These are phyloP conservation scores for Abrus pulchellus DNA, from an alignment of 306 rosid genomes.

Conservation along the genomic window DNA sequence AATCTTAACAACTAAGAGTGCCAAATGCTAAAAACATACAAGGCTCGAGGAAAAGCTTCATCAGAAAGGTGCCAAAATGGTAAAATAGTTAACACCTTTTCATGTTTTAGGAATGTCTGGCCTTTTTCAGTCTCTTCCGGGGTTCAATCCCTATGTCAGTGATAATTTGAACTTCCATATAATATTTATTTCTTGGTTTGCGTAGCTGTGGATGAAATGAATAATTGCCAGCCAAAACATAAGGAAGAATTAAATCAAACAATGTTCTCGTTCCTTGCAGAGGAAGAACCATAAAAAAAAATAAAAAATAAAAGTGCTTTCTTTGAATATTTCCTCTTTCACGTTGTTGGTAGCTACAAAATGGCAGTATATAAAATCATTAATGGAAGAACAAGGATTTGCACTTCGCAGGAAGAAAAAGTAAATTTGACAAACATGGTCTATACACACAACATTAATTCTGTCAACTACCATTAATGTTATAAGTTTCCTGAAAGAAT, in stretches of 20 bases:
- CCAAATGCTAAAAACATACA: not conserved
- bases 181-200: slow-evolving; percentile 6
- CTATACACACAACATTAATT: not conserved
- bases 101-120: not conserved
- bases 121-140: slow-evolving; percentile 40
- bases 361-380: slow-evolving; percentile 7
- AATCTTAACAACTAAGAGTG: slow-evolving; percentile 25
- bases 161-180: not conserved
- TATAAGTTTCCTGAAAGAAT: not conserved
- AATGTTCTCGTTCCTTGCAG: not conserved
- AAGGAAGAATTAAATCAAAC: slow-evolving; percentile 3
- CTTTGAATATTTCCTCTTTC: not conserved
- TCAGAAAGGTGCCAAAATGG: slow-evolving; percentile 23
- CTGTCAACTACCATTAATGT: not conserved
- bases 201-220: not conserved
- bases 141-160: not conserved
- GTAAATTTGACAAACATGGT: slow-evolving; percentile 14
- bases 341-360: not conserved
- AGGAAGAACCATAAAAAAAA: not conserved
- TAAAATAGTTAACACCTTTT: slow-evolving; percentile 21
- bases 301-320: not conserved
- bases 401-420: not conserved
- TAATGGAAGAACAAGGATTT: not conserved
- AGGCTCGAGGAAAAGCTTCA: slow-evolving; percentile 30
- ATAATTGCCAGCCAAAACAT: not conserved